Evolutionary conservation across 2,329 filamentous ascomycete genomes (phyloP).

Genomic region (Colletotrichum liriopes): DNA sequence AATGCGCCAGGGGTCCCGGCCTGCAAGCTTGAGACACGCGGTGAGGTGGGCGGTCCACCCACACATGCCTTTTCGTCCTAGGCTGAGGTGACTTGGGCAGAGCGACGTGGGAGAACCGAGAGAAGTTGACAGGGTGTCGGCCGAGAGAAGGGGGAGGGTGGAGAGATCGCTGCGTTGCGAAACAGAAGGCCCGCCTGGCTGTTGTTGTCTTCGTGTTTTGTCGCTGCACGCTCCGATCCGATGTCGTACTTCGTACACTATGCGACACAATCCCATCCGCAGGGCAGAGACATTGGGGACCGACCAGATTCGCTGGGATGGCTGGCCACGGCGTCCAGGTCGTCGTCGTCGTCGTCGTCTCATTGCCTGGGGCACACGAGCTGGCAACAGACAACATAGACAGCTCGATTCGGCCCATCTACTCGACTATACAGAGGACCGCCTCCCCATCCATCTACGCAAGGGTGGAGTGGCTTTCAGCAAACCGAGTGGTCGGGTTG

Average conservation of each 20-base stretch:
- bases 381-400: not conserved
- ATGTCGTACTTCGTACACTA: not conserved
- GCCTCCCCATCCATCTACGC: not conserved
- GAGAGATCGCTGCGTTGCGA: slow-evolving; percentile 8
- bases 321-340: not conserved
- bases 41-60: slow-evolving; percentile 36
- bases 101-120: not conserved
- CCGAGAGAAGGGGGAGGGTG: not conserved
- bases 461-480: not conserved
- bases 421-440: not conserved
- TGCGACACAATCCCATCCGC: not conserved
- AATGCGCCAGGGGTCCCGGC: slow-evolving; percentile 34
- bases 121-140: not conserved
- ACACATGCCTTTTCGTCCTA: slow-evolving; percentile 21
- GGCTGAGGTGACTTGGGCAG: slow-evolving; percentile 19
- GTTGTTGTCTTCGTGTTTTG: slow-evolving; percentile 19
- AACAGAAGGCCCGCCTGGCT: slow-evolving; percentile 21
- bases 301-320: not conserved
- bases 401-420: not conserved
- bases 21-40: slow-evolving; percentile 38
- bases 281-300: no score
- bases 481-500: slow-evolving; percentile 7
- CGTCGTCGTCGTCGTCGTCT: not conserved
- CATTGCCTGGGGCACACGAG: not conserved
- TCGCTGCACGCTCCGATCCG: slow-evolving; percentile 25